Percentiles rank a stretch among this genome's conserved stretches.
phyloP scores from a whole-genome alignment of 2,329 filamentous ascomycete genomes.

The Biscogniauxia mediterranea region DNA sequence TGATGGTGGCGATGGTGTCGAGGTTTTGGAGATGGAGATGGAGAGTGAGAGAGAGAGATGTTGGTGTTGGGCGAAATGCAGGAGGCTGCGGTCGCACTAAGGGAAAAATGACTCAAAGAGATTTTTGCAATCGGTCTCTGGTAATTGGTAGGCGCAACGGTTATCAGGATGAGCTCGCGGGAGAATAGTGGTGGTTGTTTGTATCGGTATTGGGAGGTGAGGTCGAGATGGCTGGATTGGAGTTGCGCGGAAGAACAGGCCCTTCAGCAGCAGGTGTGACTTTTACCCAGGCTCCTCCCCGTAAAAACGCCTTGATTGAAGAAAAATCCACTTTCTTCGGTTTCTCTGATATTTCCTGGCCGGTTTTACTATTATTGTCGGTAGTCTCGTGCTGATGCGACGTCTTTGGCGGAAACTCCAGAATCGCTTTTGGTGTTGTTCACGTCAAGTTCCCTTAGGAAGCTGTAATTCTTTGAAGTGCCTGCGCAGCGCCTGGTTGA shows the following conservation, averaged over 20 bases:
- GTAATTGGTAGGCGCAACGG: not conserved
- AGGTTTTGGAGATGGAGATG: constrained; percentile 1
- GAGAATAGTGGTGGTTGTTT: not conserved
- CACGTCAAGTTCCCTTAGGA: constrained; percentile 26
- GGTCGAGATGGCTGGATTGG: constrained; percentile 8
- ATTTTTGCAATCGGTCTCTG: not conserved
- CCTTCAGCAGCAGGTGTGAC: not conserved
- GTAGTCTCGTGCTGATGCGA: constrained; percentile 7
- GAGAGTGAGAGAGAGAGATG: not conserved
- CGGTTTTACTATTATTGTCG: constrained; percentile 10
- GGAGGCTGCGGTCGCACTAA: constrained; percentile 4
- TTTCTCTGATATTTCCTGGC: constrained; percentile 9
- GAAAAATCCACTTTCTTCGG: constrained; percentile 5
- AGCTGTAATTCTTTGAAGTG: constrained; percentile 18
- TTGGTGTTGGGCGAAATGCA: not conserved
- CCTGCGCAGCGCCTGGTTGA: constrained; percentile 16
- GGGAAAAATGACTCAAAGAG: not conserved
- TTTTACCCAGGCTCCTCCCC: constrained; percentile 8
- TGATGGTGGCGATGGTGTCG: not conserved
- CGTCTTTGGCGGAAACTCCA: constrained; percentile 8
- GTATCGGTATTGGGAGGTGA: not conserved
- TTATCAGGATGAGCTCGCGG: constrained; percentile 1
- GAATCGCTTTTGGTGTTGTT: constrained; percentile 24
- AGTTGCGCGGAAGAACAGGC: not conserved
- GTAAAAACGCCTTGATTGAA: not conserved